These are phyloP conservation scores for Brassica cretica DNA, from an alignment of 345 rosid species.

Conservation along the genomic window DNA sequence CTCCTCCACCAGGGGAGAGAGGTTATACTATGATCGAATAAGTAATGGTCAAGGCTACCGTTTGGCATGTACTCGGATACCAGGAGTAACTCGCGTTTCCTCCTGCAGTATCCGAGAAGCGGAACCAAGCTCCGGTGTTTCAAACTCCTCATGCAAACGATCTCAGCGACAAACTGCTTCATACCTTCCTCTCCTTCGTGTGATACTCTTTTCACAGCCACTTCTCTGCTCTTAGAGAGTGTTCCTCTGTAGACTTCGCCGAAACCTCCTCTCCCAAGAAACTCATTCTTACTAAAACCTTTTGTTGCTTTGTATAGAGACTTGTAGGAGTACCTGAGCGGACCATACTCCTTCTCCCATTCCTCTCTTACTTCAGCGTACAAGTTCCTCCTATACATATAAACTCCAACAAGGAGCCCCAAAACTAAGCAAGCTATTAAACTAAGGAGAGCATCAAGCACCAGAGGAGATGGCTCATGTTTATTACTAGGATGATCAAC, in stretches of 20 bases:
- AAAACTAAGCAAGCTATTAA: conserved; percentile 27
- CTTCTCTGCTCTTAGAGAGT: conserved; percentile 41
- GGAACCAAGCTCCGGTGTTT: conserved; percentile 57
- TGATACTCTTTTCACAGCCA: conserved; percentile 61
- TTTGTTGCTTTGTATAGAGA: conserved; percentile 58
- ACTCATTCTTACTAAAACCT: conserved; percentile 52
- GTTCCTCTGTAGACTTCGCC: conserved; percentile 64
- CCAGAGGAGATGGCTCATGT: conserved; percentile 6
- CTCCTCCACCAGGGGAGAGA: conserved; percentile 51
- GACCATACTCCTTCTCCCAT: conserved; percentile 62
- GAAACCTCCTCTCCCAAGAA: conserved; percentile 63
- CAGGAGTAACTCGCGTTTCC: conserved; percentile 49
- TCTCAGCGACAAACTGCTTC: conserved; percentile 54
- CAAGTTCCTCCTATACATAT: conserved; percentile 40
- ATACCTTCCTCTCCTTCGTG: conserved; percentile 54
- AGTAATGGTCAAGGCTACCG: conserved; percentile 54
- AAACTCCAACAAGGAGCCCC: conserved; percentile 28
- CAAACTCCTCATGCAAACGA: conserved; percentile 47
- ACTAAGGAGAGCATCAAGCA: conserved; percentile 35
- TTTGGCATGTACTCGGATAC: conserved; percentile 64
- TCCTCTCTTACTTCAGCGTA: conserved; percentile 58
- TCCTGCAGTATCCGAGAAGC: conserved; percentile 57
- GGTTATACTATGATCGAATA: conserved; percentile 26
- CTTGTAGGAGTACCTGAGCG: conserved; percentile 57
- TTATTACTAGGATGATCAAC: conserved; percentile 35